Evolutionary conservation across 1,284 basidiomycete species (phyloP).

Genomic region (Tilletia walkeri): DNA sequence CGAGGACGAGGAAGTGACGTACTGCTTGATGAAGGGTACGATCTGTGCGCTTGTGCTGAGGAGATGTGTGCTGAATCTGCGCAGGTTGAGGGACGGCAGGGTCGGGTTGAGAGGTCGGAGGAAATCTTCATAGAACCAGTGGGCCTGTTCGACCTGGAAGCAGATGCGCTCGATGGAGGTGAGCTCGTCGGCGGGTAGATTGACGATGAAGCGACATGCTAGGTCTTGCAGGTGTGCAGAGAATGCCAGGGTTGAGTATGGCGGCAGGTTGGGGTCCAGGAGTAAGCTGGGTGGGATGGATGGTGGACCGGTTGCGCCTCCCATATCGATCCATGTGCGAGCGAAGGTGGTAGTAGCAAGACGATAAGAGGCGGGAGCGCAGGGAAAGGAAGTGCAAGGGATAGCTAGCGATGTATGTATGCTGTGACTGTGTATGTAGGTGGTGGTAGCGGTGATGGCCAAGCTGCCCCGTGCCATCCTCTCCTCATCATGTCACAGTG

Average conservation of each 20-base stretch:
- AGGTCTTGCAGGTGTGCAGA: slow-evolving; percentile 57
- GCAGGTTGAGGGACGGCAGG: slow-evolving; percentile 73
- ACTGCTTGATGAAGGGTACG: slow-evolving; percentile 52
- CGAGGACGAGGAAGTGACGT: slow-evolving; percentile 37
- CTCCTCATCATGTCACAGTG: too few relatives aligned
- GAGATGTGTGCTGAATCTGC: slow-evolving; percentile 90
- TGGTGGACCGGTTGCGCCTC: slow-evolving; percentile 4
- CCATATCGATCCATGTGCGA: neutral
- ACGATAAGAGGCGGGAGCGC: neutral
- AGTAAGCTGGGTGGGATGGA: slow-evolving; percentile 9
- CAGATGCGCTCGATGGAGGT: slow-evolving; percentile 87
- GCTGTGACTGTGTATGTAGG: neutral
- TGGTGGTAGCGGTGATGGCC: too few relatives aligned
- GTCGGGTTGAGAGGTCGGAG: slow-evolving; percentile 78
- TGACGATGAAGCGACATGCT: slow-evolving; percentile 80
- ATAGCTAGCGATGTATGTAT: too few relatives aligned
- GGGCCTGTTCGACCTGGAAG: slow-evolving; percentile 99
- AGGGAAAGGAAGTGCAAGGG: neutral
- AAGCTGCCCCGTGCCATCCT: too few relatives aligned
- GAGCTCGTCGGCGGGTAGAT: slow-evolving; percentile 90
- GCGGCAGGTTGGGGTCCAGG: slow-evolving; percentile 6
- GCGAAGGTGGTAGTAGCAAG: too few relatives aligned
- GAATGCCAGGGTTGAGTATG: slow-evolving; percentile 31
- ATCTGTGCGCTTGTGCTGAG: slow-evolving; percentile 57
- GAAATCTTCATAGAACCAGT: slow-evolving; percentile 99